Evolutionary conservation across 2,329 filamentous ascomycete genomes (phyloP).

Genomic region (Fusarium sp.): DNA sequence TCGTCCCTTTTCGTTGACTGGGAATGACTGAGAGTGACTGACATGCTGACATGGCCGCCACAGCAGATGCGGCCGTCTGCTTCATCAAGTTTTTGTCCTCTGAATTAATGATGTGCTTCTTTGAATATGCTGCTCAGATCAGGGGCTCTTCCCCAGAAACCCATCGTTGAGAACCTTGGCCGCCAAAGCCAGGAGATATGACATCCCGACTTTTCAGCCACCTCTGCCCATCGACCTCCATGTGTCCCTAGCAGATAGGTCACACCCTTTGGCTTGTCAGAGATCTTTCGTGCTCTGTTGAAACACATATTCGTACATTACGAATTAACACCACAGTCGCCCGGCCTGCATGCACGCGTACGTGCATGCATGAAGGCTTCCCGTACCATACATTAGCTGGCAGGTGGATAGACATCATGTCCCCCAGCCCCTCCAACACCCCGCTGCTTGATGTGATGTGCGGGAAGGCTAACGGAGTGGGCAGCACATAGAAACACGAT

Average conservation of each 20-base stretch:
- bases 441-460: conserved; percentile 41
- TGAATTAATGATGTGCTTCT: background rate
- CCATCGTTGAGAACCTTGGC: background rate
- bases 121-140: background rate
- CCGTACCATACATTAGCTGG: conserved; percentile 42
- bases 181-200: conserved; percentile 22
- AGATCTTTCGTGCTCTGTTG: conserved; percentile 27
- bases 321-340: conserved; percentile 23
- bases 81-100: conserved; percentile 18
- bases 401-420: conserved; percentile 40
- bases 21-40: background rate
- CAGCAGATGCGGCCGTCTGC: conserved; percentile 22
- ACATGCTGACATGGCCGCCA: conserved; percentile 2
- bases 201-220: background rate
- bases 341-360: conserved; percentile 38
- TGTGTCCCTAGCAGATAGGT: conserved; percentile 26
- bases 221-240: conserved; percentile 9
- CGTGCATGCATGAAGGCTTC: conserved; percentile 37
- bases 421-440: conserved; percentile 35
- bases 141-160: background rate
- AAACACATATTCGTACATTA: conserved; percentile 42
- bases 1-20: conserved; percentile 5
- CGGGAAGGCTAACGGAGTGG: conserved; percentile 48
- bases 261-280: conserved; percentile 3
- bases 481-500: conserved; percentile 25